Base-by-base conservation (phyloP, 179 eudicot species). In the Gypsophila paniculata region DNA sequence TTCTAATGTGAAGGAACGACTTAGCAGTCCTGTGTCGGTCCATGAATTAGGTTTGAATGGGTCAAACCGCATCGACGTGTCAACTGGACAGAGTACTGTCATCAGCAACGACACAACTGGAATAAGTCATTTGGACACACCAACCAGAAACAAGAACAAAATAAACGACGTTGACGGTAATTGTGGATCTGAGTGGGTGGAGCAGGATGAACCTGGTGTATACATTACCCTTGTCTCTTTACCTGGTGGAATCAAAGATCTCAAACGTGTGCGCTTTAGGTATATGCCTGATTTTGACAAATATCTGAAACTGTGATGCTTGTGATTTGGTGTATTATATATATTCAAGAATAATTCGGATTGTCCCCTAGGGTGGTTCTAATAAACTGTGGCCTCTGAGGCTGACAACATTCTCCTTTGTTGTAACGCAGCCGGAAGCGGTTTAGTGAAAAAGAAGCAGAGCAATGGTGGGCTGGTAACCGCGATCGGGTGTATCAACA, bases 191-290 rank as follows among this genome's bases (percentile, higher is more conserved):
- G 96, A 88, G 70, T 85, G 93, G 89, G 88, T 88, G 29, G 96
- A 90, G 80, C 88, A 88, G 78, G 86, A 88, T 72, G 87, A 86
- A 75, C 86, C 88, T 22, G 96, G 96, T 19, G 96, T 90, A 22
- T 88, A 86, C 68, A 82, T 90, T 10, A 86, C 92, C 38, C 82
- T 88, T 22, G 75, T 77, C 7, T 77, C 79, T 22, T 63, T 83
- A 72, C 84, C 90, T 13, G 81, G 75, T 11, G 92, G 89, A 66
- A 75, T 83, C 64, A 90, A 82, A 71, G 84, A 82, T 48, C 84
- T 88, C 69, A 85, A 85, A 76, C 84, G 96, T 62, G 93, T 90
- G 76, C 83, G 89, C 57, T 90, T 90, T 88, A 90, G 96, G 96
- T 90, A 88, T 68, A 1, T 65, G 46, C 23, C 68, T 22, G 18